Base-by-base conservation (phyloP, 192 early-diverging fungal species). In the Pilaira anomala region DNA sequence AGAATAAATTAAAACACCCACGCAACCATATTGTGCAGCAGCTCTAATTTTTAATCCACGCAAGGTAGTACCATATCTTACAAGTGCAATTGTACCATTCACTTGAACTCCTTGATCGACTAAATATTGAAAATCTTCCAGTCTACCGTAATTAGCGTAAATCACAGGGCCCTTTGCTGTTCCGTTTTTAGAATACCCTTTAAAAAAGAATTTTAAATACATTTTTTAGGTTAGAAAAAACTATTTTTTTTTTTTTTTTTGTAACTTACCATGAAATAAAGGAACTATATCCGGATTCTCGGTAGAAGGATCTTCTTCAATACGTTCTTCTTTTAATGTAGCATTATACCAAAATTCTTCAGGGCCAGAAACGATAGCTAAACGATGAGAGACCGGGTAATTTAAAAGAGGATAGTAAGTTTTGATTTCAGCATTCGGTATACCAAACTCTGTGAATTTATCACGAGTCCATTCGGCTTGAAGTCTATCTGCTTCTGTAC, bases 91-190 rank as follows among this genome's bases (percentile, higher is more conserved):
- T 19, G 65, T 74, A 48, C 73, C 84, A 3, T 65, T 60, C 13
- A 85, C 62, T 42, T 63, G 65, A 24, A 88, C 69, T 3, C 80
- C 80, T 24, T 63, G 65, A 14, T 55, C 62, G 39, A 55, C 53
- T 16, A 88, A 73, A 3, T 57, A 69, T 26, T 61, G 58, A 66
- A 85, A 87, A 72, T 88, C 87, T 60, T 77, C 73, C 4, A 64
- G 28, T 19, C 68, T 59, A 66, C 87, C 85, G 53, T 85, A 88
- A 69, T 87, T 84, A 14, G 84, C 87, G 63, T 88, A 88, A 11
- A 88, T 75, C 3, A 88, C 53, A 53, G 64, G 74, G 1, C 77
- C 83, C 14, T 80, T 82, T 19, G 82, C 79, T 13, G 83, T 81
- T 25, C 84, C 85, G 19, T 78, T 73, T 11, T 77, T 79, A 19